phyloP scores from a whole-genome alignment of 73 alveolate genomes.

The Breviolum minutum region DNA sequence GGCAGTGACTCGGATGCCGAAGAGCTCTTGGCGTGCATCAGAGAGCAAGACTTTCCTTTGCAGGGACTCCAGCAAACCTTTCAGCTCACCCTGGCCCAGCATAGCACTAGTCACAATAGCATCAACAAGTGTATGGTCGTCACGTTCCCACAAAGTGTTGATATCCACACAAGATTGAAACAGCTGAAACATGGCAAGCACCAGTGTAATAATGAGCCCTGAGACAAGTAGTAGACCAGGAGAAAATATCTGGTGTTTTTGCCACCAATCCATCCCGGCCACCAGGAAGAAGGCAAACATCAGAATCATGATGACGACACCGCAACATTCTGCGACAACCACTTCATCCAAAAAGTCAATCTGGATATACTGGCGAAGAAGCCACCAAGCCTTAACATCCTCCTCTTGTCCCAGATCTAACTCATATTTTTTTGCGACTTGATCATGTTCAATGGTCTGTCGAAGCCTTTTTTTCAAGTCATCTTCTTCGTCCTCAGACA shows the following conservation, averaged over 20 bases:
- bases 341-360: background rate
- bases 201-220: background rate
- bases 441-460: no score
- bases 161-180: background rate
- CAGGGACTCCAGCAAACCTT: background rate
- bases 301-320: background rate
- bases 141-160: background rate
- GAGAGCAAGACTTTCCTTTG: background rate
- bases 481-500: no score
- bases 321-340: background rate
- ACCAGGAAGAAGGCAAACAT: background rate
- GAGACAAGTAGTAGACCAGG: background rate
- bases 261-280: background rate
- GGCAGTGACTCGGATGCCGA: background rate
- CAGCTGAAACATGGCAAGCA: background rate
- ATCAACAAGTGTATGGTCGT: background rate
- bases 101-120: background rate
- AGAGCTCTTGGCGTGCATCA: background rate
- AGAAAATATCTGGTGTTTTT: background rate
- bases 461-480: no score
- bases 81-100: background rate
- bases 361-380: background rate
- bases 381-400: background rate
- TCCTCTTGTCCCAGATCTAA: background rate
- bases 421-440: no score